These are phyloP conservation scores for Albizia julibrissin DNA, from an alignment of 306 rosid species.

Conservation along the genomic window DNA sequence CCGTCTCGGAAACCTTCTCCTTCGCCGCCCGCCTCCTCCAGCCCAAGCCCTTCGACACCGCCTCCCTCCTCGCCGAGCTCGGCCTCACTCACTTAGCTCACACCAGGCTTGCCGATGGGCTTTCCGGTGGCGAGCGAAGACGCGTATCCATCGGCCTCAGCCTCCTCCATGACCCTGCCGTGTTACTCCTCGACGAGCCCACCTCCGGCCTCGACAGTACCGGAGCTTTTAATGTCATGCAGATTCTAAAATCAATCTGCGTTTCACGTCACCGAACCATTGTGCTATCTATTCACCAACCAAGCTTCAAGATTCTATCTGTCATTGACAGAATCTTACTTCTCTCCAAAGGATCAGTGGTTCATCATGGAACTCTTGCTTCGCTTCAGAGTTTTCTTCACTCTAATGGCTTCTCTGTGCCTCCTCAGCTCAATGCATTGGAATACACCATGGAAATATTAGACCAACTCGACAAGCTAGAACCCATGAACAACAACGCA, in stretches of 20 bases:
- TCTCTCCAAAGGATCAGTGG: slow-evolving; percentile 65
- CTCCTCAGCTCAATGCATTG: slow-evolving; percentile 86
- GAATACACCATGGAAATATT: slow-evolving; percentile 88
- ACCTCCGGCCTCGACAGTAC: slow-evolving; percentile 91
- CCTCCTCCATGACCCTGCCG: slow-evolving; percentile 86
- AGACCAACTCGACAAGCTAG: slow-evolving; percentile 45
- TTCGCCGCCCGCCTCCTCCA: slow-evolving; percentile 74
- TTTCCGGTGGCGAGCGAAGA: slow-evolving; percentile 84
- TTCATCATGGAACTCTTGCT: slow-evolving; percentile 74
- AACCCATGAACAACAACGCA: slow-evolving; percentile 15
- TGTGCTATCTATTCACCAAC: slow-evolving; percentile 86
- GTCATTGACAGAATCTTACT: slow-evolving; percentile 65
- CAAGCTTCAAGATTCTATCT: slow-evolving; percentile 82
- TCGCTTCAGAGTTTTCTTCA: slow-evolving; percentile 59
- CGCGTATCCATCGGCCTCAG: slow-evolving; percentile 81
- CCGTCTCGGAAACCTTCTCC: slow-evolving; percentile 80
- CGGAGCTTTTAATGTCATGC: slow-evolving; percentile 80
- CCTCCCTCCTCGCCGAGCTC: slow-evolving; percentile 65
- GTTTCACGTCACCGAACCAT: slow-evolving; percentile 66
- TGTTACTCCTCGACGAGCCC: slow-evolving; percentile 89
- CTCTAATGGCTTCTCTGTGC: slow-evolving; percentile 68
- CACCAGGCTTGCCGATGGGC: slow-evolving; percentile 60
- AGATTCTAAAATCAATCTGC: slow-evolving; percentile 67
- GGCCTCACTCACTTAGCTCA: slow-evolving; percentile 61
- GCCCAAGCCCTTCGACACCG: slow-evolving; percentile 49